Conservation (phyloP, 192 early-diverging fungal genomes). For the Diversispora eburnea region DNA sequence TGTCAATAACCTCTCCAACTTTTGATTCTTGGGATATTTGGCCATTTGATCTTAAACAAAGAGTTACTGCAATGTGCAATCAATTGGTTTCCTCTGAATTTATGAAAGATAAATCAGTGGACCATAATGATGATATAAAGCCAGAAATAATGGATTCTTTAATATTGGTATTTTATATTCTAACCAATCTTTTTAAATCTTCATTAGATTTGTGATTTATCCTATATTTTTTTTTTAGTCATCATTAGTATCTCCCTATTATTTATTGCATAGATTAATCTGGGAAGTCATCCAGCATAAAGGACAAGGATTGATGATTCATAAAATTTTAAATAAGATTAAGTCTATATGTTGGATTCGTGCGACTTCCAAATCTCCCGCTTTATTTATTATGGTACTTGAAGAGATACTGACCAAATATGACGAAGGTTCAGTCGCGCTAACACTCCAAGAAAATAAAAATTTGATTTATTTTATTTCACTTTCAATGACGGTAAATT, state of each 20-base stretch:
- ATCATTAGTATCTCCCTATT: slow-evolving; percentile 8
- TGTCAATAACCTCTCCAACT: not conserved
- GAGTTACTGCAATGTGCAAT: slow-evolving; percentile 5
- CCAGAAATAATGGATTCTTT: not conserved
- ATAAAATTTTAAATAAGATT: not conserved
- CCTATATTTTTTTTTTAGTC: not conserved
- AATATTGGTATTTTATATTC: not conserved
- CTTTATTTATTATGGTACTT: not conserved
- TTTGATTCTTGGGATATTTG: slow-evolving; percentile 1
- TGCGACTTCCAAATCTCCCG: not conserved
- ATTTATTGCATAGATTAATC: not conserved
- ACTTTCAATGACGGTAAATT: slow-evolving; percentile 2
- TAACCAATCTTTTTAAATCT: not conserved
- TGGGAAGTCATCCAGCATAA: slow-evolving; percentile 11
- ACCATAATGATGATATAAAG: not conserved
- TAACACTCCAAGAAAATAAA: slow-evolving; percentile 1
- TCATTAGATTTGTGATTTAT: not conserved
- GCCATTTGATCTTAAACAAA: not conserved
- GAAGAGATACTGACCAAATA: not conserved
- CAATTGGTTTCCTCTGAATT: not conserved
- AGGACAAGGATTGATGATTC: slow-evolving; percentile 2
- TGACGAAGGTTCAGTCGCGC: not conserved
- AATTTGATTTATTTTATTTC: slow-evolving; percentile 7
- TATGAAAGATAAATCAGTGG: not conserved
- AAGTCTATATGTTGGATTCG: slow-evolving; percentile 4